Conservation (phyloP, 352 stramenopile genomes). For the Phytopythium helicoides region DNA sequence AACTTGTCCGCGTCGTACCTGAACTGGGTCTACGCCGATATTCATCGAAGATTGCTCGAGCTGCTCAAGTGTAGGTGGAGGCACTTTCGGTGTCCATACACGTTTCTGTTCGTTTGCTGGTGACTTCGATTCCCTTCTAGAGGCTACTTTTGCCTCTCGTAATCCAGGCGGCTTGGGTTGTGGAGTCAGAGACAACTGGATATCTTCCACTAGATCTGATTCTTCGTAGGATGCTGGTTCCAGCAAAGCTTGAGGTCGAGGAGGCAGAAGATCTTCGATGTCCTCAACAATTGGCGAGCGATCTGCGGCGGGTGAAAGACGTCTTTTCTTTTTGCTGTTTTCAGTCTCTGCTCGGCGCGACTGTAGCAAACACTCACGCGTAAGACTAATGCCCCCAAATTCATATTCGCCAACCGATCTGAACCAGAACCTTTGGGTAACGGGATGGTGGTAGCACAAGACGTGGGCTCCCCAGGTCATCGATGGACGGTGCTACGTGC, state of each 20-base stretch:
- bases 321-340: not conserved
- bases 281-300: conserved; percentile 40
- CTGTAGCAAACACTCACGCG: too few species aligned
- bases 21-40: conserved; percentile 30
- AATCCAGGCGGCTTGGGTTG: conserved; percentile 20
- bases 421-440: conserved; percentile 22
- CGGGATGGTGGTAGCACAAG: conserved; percentile 14
- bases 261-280: conserved; percentile 65
- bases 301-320: conserved; percentile 8
- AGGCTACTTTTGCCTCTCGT: conserved; percentile 2
- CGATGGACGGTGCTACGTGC: conserved; percentile 31
- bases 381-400: too few species aligned
- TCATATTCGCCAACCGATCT: not conserved
- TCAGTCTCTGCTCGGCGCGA: too few species aligned
- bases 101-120: conserved; percentile 16
- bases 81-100: conserved; percentile 46
- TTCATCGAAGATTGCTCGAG: conserved; percentile 41
- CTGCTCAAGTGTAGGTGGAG: conserved; percentile 40
- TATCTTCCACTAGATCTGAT: conserved; percentile 34
- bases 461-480: conserved; percentile 51
- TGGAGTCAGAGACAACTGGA: conserved; percentile 44
- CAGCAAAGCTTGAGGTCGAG: conserved; percentile 25
- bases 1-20: conserved; percentile 11
- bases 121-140: conserved; percentile 5
- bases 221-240: conserved; percentile 34